phyloP scores from a whole-genome alignment of 768 basidiomycete genomes.

The Trichaptum fuscoviolaceum region DNA sequence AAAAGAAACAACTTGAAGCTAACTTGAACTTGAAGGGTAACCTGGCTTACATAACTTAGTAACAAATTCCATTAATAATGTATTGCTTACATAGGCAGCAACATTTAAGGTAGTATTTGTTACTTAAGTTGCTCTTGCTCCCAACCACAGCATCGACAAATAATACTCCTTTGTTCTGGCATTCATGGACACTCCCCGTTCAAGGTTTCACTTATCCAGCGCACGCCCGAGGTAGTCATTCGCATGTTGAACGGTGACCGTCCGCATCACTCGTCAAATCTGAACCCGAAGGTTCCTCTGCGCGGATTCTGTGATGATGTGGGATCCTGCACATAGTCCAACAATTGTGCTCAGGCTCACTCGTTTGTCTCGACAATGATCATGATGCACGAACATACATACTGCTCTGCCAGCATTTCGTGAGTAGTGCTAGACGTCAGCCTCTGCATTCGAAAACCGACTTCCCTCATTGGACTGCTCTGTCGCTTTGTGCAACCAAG shows the following conservation, averaged over 20 bases:
- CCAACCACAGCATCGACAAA: too few species aligned
- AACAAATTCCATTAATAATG: too few species aligned
- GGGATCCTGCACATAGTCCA: conserved; percentile 37
- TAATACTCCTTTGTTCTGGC: too few species aligned
- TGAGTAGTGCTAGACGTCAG: not conserved
- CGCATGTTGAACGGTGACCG: conserved; percentile 35
- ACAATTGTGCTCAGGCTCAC: conserved; percentile 25
- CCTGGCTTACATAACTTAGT: too few species aligned
- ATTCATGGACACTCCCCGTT: too few species aligned
- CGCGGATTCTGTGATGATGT: conserved; percentile 46
- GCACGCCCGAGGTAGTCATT: conserved; percentile 49
- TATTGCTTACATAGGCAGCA: too few species aligned
- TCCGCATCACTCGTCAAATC: conserved; percentile 38
- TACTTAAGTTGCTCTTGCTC: too few species aligned
- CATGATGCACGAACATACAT: not conserved
- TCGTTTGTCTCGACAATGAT: not conserved
- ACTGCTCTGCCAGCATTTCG: not conserved
- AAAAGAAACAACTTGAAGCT: too few species aligned
- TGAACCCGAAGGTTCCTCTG: conserved; percentile 25
- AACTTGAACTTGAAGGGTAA: too few species aligned
- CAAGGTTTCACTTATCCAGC: conserved; percentile 40
- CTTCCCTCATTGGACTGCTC: too few species aligned
- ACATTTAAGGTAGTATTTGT: too few species aligned
- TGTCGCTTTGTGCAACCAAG: too few species aligned
- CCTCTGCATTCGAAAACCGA: not conserved